These are phyloP conservation scores for Aspergillus pseudotamarii DNA, from an alignment of 2,329 filamentous ascomycete species.

Conservation along the genomic window DNA sequence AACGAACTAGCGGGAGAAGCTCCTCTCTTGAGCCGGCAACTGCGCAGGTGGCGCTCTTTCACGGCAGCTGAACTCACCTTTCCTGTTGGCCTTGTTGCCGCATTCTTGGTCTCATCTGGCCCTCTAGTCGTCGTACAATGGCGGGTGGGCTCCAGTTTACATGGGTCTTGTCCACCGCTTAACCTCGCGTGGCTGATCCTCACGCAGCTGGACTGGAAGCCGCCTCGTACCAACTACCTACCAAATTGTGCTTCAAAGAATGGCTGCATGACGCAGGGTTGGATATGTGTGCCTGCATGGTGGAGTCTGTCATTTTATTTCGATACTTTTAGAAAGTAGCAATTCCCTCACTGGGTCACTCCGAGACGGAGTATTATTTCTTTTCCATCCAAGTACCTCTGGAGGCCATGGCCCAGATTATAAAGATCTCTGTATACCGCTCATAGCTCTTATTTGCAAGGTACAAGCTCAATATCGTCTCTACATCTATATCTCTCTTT, in stretches of 20 bases:
- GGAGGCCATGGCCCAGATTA: constrained; percentile 11
- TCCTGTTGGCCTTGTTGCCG: constrained; percentile 20
- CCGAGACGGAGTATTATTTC: constrained; percentile 12
- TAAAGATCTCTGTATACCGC: constrained; percentile 12
- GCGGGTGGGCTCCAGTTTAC: constrained; percentile 9
- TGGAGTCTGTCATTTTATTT: constrained; percentile 17
- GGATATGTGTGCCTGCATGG: constrained; percentile 21
- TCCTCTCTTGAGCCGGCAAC: constrained; percentile 15
- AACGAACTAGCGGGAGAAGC: constrained; percentile 24
- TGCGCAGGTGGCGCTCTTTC: constrained; percentile 25
- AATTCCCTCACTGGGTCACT: constrained; percentile 9
- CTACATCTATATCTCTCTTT: neutral
- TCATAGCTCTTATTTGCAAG: neutral
- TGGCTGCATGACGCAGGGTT: constrained; percentile 12
- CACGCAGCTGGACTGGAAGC: constrained; percentile 26
- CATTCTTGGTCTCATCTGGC: constrained; percentile 16
- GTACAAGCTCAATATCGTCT: neutral
- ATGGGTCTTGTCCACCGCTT: constrained; percentile 17
- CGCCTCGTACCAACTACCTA: constrained; percentile 11
- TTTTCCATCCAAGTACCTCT: constrained; percentile 9
- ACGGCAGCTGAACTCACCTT: constrained; percentile 26
- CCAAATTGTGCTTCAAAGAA: constrained; percentile 14
- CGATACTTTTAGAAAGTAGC: constrained; percentile 17
- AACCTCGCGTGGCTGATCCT: constrained; percentile 28
- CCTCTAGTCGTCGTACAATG: constrained; percentile 18